phyloP scores from a whole-genome alignment of 2,329 filamentous ascomycete species.

The Fusarium irregulare region DNA sequence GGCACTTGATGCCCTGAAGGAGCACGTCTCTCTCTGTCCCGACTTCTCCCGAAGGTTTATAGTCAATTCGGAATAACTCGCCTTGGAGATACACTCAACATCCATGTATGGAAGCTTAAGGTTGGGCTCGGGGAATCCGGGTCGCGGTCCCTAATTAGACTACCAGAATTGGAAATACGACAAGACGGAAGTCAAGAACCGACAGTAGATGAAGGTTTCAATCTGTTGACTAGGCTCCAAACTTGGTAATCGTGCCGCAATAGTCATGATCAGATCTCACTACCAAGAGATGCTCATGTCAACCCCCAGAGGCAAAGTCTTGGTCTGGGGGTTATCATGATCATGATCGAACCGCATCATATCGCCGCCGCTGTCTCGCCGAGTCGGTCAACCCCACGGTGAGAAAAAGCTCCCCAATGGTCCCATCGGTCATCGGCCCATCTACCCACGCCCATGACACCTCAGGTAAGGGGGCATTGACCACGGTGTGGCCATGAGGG shows the following conservation, averaged over 20 bases:
- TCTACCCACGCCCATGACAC: constrained; percentile 45
- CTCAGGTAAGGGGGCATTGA: constrained; percentile 38
- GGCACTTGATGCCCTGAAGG: constrained; percentile 7
- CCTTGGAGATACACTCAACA: constrained; percentile 7
- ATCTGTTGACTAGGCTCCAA: neutral
- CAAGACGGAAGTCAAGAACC: constrained; percentile 1
- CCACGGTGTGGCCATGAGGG: constrained; percentile 45
- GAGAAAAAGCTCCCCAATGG: constrained; percentile 32
- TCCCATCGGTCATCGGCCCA: constrained; percentile 46
- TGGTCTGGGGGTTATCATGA: constrained; percentile 13
- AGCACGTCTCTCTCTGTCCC: constrained; percentile 1
- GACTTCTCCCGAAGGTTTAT: constrained; percentile 14
- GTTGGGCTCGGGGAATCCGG: constrained; percentile 30
- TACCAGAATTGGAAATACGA: constrained; percentile 23
- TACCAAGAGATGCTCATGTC: constrained; percentile 19
- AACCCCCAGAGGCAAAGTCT: constrained; percentile 10
- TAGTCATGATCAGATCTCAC: neutral
- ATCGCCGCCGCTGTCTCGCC: constrained; percentile 38
- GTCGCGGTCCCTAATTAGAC: constrained; percentile 10
- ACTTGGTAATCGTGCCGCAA: neutral
- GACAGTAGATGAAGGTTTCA: neutral
- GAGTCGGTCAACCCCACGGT: constrained; percentile 45
- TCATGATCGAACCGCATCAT: constrained; percentile 29
- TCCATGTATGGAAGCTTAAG: constrained; percentile 12
- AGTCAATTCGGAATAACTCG: constrained; percentile 11